Percentiles rank a stretch among this genome's conserved stretches.
These are phyloP conservation scores for Thalassiosira livingstoniorum DNA, from an alignment of 352 stramenopile genomes.

Conservation along the genomic window DNA sequence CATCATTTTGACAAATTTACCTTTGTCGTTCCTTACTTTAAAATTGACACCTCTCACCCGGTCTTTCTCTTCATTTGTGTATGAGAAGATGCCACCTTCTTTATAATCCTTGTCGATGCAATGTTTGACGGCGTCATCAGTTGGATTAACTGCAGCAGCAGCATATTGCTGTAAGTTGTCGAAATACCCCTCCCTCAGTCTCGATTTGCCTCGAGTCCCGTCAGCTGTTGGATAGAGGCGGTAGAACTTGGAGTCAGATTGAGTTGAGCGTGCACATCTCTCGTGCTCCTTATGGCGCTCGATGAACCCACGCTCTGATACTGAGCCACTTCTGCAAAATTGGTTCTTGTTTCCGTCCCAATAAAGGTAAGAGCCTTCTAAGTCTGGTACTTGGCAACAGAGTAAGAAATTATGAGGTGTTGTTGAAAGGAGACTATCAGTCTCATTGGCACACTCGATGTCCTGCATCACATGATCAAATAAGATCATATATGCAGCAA, in stretches of 20 bases:
- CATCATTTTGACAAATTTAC: conserved; percentile 7
- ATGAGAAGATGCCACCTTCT: background rate
- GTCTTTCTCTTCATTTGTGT: background rate
- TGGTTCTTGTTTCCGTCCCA: conserved; percentile 1
- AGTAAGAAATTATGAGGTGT: background rate
- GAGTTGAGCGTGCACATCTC: background rate
- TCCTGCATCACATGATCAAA: conserved; percentile 35
- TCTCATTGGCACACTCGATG: conserved; percentile 27
- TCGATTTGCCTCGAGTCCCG: background rate
- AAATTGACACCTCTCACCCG: background rate
- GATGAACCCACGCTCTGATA: conserved; percentile 12
- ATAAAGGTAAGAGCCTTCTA: conserved; percentile 13
- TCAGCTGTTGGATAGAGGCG: conserved; percentile 10
- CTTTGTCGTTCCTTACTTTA: background rate
- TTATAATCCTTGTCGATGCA: background rate
- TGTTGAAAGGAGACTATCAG: conserved; percentile 13
- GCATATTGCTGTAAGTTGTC: background rate
- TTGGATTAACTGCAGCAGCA: conserved; percentile 15
- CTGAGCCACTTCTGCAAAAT: conserved; percentile 12
- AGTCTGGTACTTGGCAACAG: background rate
- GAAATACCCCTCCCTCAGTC: background rate
- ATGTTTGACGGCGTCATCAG: no score
- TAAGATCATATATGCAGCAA: conserved; percentile 46
- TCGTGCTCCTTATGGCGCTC: conserved; percentile 17
- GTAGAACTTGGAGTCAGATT: conserved; percentile 22